Evolutionary conservation across 2,329 filamentous ascomycete species (phyloP), one percentile per base, ranked within the genome.

Genomic region (Thelonectria olida): DNA sequence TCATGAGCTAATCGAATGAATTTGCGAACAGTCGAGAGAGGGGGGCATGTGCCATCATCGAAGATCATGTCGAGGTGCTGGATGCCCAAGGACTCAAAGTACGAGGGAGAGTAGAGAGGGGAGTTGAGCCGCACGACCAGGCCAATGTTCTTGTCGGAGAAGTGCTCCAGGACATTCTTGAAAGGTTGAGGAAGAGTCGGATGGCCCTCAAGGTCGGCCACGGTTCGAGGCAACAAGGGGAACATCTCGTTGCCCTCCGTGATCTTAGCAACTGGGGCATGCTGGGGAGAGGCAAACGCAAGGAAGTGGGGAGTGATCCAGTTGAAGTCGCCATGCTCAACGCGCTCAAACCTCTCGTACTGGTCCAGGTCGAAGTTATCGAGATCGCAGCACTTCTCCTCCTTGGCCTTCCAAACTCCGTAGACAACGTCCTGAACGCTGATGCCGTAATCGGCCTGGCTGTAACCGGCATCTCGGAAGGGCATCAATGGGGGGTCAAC

Each of bases 31-130:
- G 94, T 90, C 17, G 88, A 88, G 53, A 99, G 82, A 2, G 93
- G 89, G 20, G 96, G 96, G 76, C 96, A 99, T 4, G 96, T 99
- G 66, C 96, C 96, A 72, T 99, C 96, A 73, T 98, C 96, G 74
- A 99, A 99, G 73, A 99, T 98, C 96, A 99, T 99, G 80, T 99
- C 96, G 39, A 98, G 84, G 75, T 99, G 96, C 72, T 93, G 90
- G 73, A 99, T 98, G 27, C 95, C 95, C 53, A 99, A 84, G 4
- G 94, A 92, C 66, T 95, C 96, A 77, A 99, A 99, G 81, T 95
- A 97, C n/a, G 93, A 94, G 1, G 96, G 92, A 1, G 92, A 97
- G 83, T 99, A 99, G 7, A 99, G 87, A 68, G 94, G 92, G 0
- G 94, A 98, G 82, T 99, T 99, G 66, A 99, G 84, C 41, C 96